Base-by-base conservation (phyloP, 495 filamentous ascomycete genomes). In the Cairneyella variabilis region DNA sequence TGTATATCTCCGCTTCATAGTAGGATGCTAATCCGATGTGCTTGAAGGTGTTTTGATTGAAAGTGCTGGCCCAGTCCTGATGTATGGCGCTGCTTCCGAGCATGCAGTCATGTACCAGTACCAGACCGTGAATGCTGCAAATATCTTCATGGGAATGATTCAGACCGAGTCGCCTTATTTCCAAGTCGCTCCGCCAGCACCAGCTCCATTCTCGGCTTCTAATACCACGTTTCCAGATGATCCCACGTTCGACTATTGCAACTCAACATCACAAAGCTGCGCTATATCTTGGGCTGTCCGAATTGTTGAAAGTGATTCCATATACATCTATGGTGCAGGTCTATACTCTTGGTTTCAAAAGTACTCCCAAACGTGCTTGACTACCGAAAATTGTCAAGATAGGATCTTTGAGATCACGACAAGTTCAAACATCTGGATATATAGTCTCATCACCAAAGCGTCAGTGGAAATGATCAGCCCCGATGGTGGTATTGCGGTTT, bases 101-200 rank as follows among this genome's bases (percentile, higher is more conserved):
- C 90, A 95, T 68, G 78, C 82, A 62, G 72, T 79, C 11, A 75
- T 93, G 3, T 58, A 58, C 43, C 48, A 58, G 23, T 58, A 58
- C 34, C 42, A 58, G 25, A 3, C 48, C 3, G 10, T 16, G n/a
- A 37, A 28, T 10, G 48, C 55, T 12, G 9, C 77, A 59, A 82
- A 87, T 57, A 73, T 91, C 51, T 84, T 84, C 62, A 81, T 80
- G 61, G 84, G 84, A 21, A 79, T 83, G 64, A 83, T 91, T 60
- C 90, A 95, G 61, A 89, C 89, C 11, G 89, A 95, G 67, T 88
- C 89, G 1, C 86, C 86, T 32, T 82, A 81, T 59, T 89, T 80
- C 63, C 80, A 84, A 65, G 83, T 84, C 4, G 74, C 70, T 18
- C 84, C 85, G 14, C 69, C 76, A 51, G 83, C 82, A 2, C 72